Base-by-base conservation (phyloP, 768 basidiomycete species). In the Amanita polypyramis region DNA sequence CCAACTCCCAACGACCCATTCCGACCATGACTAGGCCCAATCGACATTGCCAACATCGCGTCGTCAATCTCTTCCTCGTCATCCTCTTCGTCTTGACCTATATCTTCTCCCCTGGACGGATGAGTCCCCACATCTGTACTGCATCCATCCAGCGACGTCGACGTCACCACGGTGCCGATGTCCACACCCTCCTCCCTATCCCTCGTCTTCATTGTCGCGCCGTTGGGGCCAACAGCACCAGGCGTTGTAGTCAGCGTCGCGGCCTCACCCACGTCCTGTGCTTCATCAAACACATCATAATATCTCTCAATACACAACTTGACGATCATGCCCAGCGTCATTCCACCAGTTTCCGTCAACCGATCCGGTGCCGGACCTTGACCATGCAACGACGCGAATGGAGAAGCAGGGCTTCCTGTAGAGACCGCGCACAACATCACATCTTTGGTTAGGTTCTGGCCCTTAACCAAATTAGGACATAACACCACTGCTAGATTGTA, bases 251-350 rank as follows among this genome's bases (percentile, higher is more conserved):
- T 2, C 6, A 61, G 65, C 1, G 65, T 65, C 11, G 76, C 52
- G 2, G 79, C 79, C 54, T 89, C 86, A 50, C 72, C 73, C 12
- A 79, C 75, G 63, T 90, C 89, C 49, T 62, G 65, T n/a, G 83
- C 63, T 55, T 91, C 89, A 58, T 90, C 88, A 55, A 92, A 92
- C 25, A 91, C 68, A 59, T 92, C 89, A 60, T 82, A 90, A 60
- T 91, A 92, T 36, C 77, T 77, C 56, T 84, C 75, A 43, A 91
- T 89, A 61, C 85, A 91, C 36, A 87, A 65, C 58, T 80, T 80
- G 61, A 90, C 69, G 35, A 91, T 67, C 52, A 70, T 68, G 2
- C 86, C 87, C 0, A 92, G 68, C 0, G 86, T 88, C 7, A 78
- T 79, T 53, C 66, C 11, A 8, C 19, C 67, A 29, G 74, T 75